Base-by-base conservation (phyloP, 2,329 filamentous ascomycete genomes). In the Pseudophaeomoniella oleicola region DNA sequence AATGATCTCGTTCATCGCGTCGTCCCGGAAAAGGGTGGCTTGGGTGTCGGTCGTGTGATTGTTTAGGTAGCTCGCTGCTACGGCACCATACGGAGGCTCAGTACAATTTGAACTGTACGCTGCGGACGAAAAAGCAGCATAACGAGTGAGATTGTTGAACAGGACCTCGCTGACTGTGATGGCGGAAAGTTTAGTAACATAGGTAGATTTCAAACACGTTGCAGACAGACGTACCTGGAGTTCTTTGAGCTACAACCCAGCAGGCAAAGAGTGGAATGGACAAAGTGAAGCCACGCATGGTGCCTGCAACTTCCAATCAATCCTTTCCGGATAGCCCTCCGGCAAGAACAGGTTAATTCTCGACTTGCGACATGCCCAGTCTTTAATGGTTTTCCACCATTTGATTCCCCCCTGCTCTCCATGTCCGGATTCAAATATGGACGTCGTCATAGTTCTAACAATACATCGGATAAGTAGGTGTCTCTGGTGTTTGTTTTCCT, bases 41-140 rank as follows among this genome's bases (percentile, higher is more conserved):
- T 34, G 32, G 17, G 32, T 34, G 16, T 34, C 32, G 11, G 32
- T 34, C 13, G 32, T 34, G 32, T 17, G 9, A 13, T 34, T 34
- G 32, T 12, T 16, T 12, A 34, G 4, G 11, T 34, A 15, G 4
- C 14, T 18, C 14, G 19, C 32, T 17, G n/a, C 22, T 27, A 27
- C 22, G n/a, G 22, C 22, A 27, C n/a, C 22, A 27, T 27, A 27
- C 6, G 22, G 22, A 27, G 22, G 22, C 9, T 27, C 22, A 27
- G 22, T 27, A 27, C 22, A 27, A n/a, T 27, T n/a, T n/a, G 22
- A 6, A 27, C 22, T 27, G 22, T 27, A 27, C 22, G 22, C 22
- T 27, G 22, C 22, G n/a, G 22, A 27, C 22, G 22, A 27, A 27
- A 27, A 27, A n/a, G 22, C 22, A 9, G 22, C 22, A 27, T 27